phyloP scores from a whole-genome alignment of 2,329 filamentous ascomycete genomes.

The Coniochaeta sp. region DNA sequence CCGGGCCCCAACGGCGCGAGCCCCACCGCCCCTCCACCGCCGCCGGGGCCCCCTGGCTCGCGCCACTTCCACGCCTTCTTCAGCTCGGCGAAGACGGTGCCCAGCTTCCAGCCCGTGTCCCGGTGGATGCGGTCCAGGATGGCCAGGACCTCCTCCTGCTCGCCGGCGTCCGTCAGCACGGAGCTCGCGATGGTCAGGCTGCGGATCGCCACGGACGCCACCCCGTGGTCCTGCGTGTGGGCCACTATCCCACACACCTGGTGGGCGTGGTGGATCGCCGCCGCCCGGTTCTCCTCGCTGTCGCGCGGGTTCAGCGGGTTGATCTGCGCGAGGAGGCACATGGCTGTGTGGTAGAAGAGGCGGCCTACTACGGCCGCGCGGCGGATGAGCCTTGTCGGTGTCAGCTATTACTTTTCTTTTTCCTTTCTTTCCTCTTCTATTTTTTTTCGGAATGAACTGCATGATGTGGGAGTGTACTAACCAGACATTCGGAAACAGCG shows the following conservation, averaged over 20 bases:
- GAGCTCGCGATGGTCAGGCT: slow-evolving; percentile 72
- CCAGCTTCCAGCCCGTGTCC: slow-evolving; percentile 73
- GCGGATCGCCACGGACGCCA: slow-evolving; percentile 71
- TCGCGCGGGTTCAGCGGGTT: slow-evolving; percentile 61
- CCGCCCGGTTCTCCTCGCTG: slow-evolving; percentile 58
- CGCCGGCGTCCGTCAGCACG: slow-evolving; percentile 57
- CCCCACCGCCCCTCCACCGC: not conserved
- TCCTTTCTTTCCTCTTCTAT: too few relatives aligned
- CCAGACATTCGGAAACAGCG: slow-evolving; percentile 82
- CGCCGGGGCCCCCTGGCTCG: slow-evolving; percentile 25
- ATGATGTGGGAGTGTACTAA: slow-evolving; percentile 29
- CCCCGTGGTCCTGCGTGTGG: slow-evolving; percentile 72
- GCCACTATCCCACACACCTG: slow-evolving; percentile 86
- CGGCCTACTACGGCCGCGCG: slow-evolving; percentile 72
- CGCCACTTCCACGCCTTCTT: slow-evolving; percentile 71
- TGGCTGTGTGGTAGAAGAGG: slow-evolving; percentile 82
- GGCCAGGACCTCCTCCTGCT: slow-evolving; percentile 73
- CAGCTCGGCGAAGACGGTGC: slow-evolving; percentile 63
- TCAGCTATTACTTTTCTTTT: slow-evolving; percentile 9
- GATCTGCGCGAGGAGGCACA: slow-evolving; percentile 71
- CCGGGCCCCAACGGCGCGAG: not conserved
- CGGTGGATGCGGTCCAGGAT: slow-evolving; percentile 70
- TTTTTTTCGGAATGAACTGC: not conserved
- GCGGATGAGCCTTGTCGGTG: slow-evolving; percentile 66
- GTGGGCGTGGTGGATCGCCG: slow-evolving; percentile 68